Base-by-base conservation (phyloP, 495 filamentous ascomycete species). In the Rostrohypoxylon terebratum region DNA sequence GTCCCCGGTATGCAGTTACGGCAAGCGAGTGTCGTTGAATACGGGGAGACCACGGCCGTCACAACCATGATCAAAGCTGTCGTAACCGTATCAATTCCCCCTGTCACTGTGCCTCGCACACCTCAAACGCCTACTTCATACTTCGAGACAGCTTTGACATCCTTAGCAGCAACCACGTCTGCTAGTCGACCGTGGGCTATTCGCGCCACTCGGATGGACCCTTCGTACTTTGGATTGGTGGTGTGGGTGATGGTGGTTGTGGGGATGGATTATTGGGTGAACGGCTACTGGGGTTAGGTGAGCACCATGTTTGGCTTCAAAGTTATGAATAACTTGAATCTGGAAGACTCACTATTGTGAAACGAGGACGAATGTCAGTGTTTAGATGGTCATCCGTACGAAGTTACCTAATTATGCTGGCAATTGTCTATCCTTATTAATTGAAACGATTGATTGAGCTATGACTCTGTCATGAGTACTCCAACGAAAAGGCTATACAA, bases 191-290 rank as follows among this genome's bases (percentile, higher is more conserved):
- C 74, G 4, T 78, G 76, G 76, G 55, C 75, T 1, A 63, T 78
- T 31, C 75, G 74, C 7, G 55, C 73, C 25, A 42, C 58, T 18
- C 68, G 63, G 1, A 40, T 65, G 14, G 14, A 47, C 16, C 59
- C 71, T 0, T 78, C 76, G 6, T 77, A 75, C 42, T 66, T 71
- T 61, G 76, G 74, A 2, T 51, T 78, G 5, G 74, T 77, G 28
- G 21, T 78, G 45, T 76, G 74, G 74, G 25, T 78, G 16, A n/a
- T 57, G n/a, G 38, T 65, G n/a, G 74, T 73, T 53, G 47, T 78
- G 18, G 18, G 69, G 23, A 63, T 74, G 34, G 76, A 78, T 64
- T 74, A 71, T 57, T 69, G 66, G 74, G 57, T 66, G 69, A 73
- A 74, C 63, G 67, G 68, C 40, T 68, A 71, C 57, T 71, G 64